Base-by-base conservation (phyloP, 1,284 basidiomycete species). In the Amylostereum chailletii region DNA sequence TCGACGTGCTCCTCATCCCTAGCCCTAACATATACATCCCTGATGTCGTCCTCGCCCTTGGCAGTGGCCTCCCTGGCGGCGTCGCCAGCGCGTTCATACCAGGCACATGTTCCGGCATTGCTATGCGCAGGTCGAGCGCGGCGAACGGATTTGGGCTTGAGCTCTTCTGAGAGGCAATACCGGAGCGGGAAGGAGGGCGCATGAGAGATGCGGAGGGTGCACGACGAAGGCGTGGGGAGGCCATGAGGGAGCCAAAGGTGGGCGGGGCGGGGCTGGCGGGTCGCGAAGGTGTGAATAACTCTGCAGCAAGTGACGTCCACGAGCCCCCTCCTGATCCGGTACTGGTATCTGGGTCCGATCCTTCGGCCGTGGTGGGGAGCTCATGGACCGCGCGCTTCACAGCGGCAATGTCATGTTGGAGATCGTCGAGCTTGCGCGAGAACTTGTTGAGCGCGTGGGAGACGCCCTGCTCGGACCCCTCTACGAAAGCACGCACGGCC, bases 361-460 rank as follows among this genome's bases (percentile, higher is more conserved):
- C 30, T 7, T 37, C 36, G 10, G 42, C n/a, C 26, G 27, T 31
- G 42, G 47, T 3, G 55, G 47, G 2, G 19, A 67, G 49, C 37
- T 77, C 77, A 56, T 86, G 72, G 33, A 83, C 58, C 0, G 71
- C 71, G 5, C 69, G 69, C 61, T 88, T 87, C 50, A 89, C 64
- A 7, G 70, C 70, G 0, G 82, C 81, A 42, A 93, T 79, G 62
- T 93, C 90, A 55, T 88, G 81, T 57, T 90, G 76, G n/a, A 92
- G 72, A 58, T 93, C 86, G 34, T 75, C 81, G 36, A 91, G 65
- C 61, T 89, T 87, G 41, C 68, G 68, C 50, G 65, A 62, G 58
- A 89, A 81, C 40, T 62, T 71, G 19, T 71, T 68, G 48, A 67
- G 62, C 0, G 79, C 74, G 46, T 75, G 76, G 26, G 62, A 60